phyloP scores from a whole-genome alignment of 2,329 filamentous ascomycete genomes.

The Xylariaceae sp. region DNA sequence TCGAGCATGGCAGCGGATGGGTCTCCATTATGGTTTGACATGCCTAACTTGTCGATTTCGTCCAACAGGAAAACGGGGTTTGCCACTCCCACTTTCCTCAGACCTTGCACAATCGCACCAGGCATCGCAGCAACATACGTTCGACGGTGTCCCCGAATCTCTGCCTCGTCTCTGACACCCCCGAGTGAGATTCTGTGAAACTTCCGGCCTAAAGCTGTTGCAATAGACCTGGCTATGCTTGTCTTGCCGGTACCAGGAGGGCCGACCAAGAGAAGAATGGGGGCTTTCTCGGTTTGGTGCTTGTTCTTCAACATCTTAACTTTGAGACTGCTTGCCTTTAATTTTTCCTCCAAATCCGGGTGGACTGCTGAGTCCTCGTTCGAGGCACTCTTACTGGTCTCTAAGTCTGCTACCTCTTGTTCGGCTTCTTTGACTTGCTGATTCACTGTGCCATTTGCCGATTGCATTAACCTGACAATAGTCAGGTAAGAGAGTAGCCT shows the following conservation, averaged over 20 bases:
- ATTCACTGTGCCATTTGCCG: conserved; percentile 81
- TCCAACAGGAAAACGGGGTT: conserved; percentile 96
- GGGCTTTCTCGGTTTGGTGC: conserved; percentile 90
- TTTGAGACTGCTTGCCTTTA: conserved; percentile 59
- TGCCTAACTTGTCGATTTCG: conserved; percentile 96
- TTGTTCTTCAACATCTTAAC: conserved; percentile 77
- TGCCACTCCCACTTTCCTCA: conserved; percentile 93
- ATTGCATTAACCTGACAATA: conserved; percentile 93
- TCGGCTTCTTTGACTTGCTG: conserved; percentile 72
- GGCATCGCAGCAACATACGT: conserved; percentile 99
- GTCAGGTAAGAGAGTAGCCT: conserved; percentile 92
- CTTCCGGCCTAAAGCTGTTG: conserved; percentile 87
- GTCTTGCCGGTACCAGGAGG: conserved; percentile 97
- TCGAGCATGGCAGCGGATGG: conserved; percentile 97
- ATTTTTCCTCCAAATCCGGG: conserved; percentile 44
- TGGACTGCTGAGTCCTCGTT: conserved; percentile 37
- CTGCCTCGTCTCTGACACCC: conserved; percentile 92
- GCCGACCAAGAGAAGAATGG: conserved; percentile 89
- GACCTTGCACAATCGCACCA: conserved; percentile 86
- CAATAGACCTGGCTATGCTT: conserved; percentile 89
- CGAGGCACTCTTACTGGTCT: conserved; percentile 44
- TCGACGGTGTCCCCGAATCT: conserved; percentile 90
- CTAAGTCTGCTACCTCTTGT: conserved; percentile 53
- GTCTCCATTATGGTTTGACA: conserved; percentile 90
- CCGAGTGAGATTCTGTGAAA: conserved; percentile 97